Evolutionary conservation across 768 basidiomycete species (phyloP), one percentile per base, ranked within the genome.

Genomic region (Erythrobasidium yunnanense): DNA sequence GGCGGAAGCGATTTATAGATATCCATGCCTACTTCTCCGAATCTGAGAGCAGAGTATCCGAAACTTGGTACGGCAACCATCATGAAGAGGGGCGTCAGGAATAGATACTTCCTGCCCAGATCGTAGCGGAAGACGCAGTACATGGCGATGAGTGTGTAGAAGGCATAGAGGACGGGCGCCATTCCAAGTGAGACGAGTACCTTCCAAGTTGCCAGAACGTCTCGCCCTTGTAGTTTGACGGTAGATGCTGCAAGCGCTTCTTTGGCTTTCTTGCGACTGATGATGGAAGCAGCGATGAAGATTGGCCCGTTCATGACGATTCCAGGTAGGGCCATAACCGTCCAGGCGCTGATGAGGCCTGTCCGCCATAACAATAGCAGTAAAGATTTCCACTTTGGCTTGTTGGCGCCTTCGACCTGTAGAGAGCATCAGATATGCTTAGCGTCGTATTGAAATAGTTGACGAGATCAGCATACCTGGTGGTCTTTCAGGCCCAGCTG

Each of bases 181-280:
- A 88, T 80, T n/a, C 85, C 93, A 62, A 96, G 79, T 2, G 90
- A 91, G 62, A 97, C 90, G 30, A 97, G 81, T 33, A 97, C 84
- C 76, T 97, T 97, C 93, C 93, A 97, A 3, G 91, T 91, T 0
- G 90, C 91, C 18, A 97, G 79, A n/a, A 96, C 93, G 72, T 97
- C 93, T 42, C 88, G 83, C n/a, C 85, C 93, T 20, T 88, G 88
- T 55, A 97, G 84, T 78, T 97, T 97, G 74, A 97, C 93, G 2
- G 83, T 84, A 6, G 92, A 96, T 1, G 87, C 90, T 30, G 93
- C 93, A 66, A 97, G 85, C 4, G 93, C 93, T 82, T 91, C 92
- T 82, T 87, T 88, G 2, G 90, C 90, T 76, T 95, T 97, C 72
- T 81, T 81, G 65, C 84, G 79, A n/a, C 88, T 90, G 56, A 93